Percentiles rank a stretch among this genome's conserved stretches.
Conservation (phyloP, 169 alveolate species). For the Fabrea salina region DNA sequence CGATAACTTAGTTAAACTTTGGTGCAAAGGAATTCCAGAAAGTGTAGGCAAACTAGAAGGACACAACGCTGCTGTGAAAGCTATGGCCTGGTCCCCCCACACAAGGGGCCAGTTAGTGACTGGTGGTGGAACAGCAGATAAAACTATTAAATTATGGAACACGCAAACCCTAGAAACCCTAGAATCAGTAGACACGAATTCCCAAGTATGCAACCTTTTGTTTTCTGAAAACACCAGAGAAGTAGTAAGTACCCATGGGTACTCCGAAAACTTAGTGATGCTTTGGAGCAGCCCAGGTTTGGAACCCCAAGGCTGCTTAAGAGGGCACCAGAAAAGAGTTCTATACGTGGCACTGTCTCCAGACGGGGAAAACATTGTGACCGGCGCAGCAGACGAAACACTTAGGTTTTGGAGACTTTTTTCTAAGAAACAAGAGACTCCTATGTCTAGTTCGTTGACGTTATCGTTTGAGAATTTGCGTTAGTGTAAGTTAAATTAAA, state of each 20-base stretch:
- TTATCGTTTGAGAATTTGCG: neutral
- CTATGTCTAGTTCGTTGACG: neutral
- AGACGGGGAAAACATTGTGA: conserved; percentile 69
- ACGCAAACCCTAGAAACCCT: conserved; percentile 49
- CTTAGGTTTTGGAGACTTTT: conserved; percentile 83
- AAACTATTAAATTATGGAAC: conserved; percentile 73
- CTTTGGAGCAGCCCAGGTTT: conserved; percentile 75
- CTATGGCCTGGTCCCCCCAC: conserved; percentile 77
- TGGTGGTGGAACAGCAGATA: conserved; percentile 82
- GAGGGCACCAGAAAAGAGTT: conserved; percentile 74
- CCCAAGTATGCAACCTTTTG: conserved; percentile 77
- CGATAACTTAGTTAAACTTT: conserved; percentile 70
- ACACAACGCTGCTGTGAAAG: conserved; percentile 77
- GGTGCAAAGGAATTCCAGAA: conserved; percentile 45
- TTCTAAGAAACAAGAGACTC: conserved; percentile 24
- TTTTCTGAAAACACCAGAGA: conserved; percentile 70
- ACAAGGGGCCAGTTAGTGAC: conserved; percentile 51
- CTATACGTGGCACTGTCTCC: conserved; percentile 69
- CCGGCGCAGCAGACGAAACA: conserved; percentile 84
- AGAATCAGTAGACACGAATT: conserved; percentile 63
- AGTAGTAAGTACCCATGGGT: conserved; percentile 80
- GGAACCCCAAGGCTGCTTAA: conserved; percentile 63
- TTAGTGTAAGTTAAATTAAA: neutral
- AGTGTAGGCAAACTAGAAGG: conserved; percentile 44
- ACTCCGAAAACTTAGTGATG: conserved; percentile 70